These are phyloP conservation scores for Talaromyces liani DNA, from an alignment of 495 filamentous ascomycete species.

Conservation along the genomic window DNA sequence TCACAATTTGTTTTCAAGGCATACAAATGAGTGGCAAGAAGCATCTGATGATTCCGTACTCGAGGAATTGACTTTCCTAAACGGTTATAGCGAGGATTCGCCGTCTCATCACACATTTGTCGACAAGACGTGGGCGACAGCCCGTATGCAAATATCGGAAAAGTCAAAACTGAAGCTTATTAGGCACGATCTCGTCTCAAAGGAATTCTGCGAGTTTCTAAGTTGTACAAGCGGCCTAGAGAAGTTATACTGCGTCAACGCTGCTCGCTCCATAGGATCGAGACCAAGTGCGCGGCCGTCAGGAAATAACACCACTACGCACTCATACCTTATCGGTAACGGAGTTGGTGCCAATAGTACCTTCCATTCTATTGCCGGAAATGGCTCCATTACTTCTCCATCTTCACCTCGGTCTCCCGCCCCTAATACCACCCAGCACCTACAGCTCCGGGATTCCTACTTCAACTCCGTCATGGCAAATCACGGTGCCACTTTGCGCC, in stretches of 20 bases:
- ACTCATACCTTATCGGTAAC: constrained; percentile 13
- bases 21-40: constrained; percentile 33
- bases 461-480: constrained; percentile 35
- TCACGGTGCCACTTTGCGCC: constrained; percentile 45
- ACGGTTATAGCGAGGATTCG: constrained; percentile 28
- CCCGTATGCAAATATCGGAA: constrained; percentile 14
- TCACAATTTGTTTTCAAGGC: constrained; percentile 51
- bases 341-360: constrained; percentile 12
- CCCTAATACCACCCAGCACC: constrained; percentile 16
- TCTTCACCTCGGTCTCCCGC: constrained; percentile 19
- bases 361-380: constrained; percentile 1
- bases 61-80: constrained; percentile 46
- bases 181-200: constrained; percentile 33
- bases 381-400: not conserved
- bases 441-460: constrained; percentile 36
- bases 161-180: constrained; percentile 37
- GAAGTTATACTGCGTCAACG: constrained; percentile 38
- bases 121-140: constrained; percentile 42
- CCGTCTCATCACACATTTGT: constrained; percentile 45
- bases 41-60: constrained; percentile 33
- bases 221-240: constrained; percentile 31
- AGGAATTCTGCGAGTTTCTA: constrained; percentile 34
- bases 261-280: constrained; percentile 12
- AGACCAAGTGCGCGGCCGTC: not conserved
- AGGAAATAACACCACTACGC: constrained; percentile 18